phyloP scores from a whole-genome alignment of 129 eudicot species.

The Flaveria bidentis region DNA sequence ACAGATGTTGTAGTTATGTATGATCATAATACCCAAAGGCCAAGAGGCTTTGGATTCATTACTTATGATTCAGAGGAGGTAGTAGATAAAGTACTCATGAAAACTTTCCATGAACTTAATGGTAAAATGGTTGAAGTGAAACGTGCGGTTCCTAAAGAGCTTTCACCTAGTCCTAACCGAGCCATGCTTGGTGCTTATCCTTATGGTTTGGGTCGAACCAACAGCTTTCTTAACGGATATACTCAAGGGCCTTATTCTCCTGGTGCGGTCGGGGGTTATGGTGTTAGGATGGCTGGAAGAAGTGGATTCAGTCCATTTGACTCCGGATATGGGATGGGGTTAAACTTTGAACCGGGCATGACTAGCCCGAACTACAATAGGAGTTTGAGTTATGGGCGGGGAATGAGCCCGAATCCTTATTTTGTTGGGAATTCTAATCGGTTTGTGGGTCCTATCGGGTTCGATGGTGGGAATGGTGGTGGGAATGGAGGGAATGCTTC shows the following conservation, averaged over 20 bases:
- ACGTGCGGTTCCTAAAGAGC: conserved; percentile 71
- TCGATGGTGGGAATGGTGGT: conserved; percentile 44
- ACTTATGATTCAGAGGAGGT: conserved; percentile 69
- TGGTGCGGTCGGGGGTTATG: conserved; percentile 51
- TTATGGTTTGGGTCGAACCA: conserved; percentile 53
- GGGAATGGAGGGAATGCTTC: conserved; percentile 56
- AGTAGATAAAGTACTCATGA: conserved; percentile 52
- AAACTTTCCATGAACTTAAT: conserved; percentile 62
- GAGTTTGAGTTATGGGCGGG: conserved; percentile 47
- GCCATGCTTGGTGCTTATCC: conserved; percentile 48
- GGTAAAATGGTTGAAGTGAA: conserved; percentile 74
- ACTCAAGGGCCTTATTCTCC: conserved; percentile 53
- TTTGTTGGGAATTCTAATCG: conserved; percentile 53
- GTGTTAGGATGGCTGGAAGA: conserved; percentile 60
- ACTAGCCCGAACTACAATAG: conserved; percentile 48
- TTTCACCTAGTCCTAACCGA: conserved; percentile 57
- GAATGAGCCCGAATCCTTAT: conserved; percentile 45
- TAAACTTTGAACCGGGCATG: conserved; percentile 57
- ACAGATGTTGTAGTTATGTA: conserved; percentile 82
- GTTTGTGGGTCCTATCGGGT: conserved; percentile 47
- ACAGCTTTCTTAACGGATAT: conserved; percentile 50
- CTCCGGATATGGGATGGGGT: conserved; percentile 59
- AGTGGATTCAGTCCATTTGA: conserved; percentile 49
- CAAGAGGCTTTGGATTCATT: conserved; percentile 75
- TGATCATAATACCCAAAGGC: conserved; percentile 72